These are phyloP conservation scores for Hapsidospora chrysogenum DNA, from an alignment of 495 filamentous ascomycete genomes.

Conservation along the genomic window DNA sequence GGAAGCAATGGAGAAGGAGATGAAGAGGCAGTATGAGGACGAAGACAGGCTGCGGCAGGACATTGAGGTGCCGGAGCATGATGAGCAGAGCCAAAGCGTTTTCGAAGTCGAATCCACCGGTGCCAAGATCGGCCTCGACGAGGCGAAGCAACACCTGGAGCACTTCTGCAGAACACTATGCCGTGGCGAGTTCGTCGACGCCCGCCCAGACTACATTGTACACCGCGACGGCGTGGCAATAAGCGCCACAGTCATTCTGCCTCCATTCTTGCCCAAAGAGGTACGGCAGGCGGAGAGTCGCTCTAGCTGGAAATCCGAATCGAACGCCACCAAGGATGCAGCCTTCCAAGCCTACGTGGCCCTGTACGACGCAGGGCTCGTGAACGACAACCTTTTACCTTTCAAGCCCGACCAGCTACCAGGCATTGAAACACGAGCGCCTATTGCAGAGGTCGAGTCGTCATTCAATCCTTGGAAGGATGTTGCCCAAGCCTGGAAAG, in stretches of 20 bases:
- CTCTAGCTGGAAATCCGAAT: constrained; percentile 50
- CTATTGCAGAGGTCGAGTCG: constrained; percentile 34
- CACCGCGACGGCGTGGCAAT: constrained; percentile 5
- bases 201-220: constrained; percentile 31
- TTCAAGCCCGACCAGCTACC: constrained; percentile 16
- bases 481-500: constrained; percentile 38
- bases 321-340: constrained; percentile 61
- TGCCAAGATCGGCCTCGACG: constrained; percentile 56
- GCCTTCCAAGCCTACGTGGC: constrained; percentile 67
- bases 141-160: constrained; percentile 56
- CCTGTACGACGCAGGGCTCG: constrained; percentile 50
- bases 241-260: constrained; percentile 49
- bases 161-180: constrained; percentile 65
- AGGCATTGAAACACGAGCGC: constrained; percentile 24
- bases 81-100: constrained; percentile 26
- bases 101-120: constrained; percentile 38
- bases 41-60: constrained; percentile 37
- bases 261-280: constrained; percentile 45
- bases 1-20: constrained; percentile 47
- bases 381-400: constrained; percentile 72
- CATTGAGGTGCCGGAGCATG: constrained; percentile 32
- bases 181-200: constrained; percentile 31
- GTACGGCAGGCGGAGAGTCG: constrained; percentile 39
- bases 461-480: constrained; percentile 50
- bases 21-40: constrained; percentile 60